phyloP scores from a whole-genome alignment of 1,139 yeast species.

The Magnusiomyces sp. region DNA sequence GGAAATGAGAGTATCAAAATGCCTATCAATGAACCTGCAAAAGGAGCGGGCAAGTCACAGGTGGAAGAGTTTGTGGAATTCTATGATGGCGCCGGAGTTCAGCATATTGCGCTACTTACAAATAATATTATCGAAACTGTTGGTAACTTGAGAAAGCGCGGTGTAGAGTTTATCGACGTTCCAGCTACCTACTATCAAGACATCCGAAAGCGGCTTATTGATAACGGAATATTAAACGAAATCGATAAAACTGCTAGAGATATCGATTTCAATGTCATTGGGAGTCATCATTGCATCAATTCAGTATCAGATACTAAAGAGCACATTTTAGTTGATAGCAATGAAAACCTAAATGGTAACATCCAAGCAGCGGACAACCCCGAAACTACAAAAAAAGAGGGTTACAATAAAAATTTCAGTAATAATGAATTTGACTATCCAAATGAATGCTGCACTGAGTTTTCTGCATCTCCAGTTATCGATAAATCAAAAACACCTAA shows the following conservation, averaged over 20 bases:
- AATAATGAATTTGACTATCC: not conserved
- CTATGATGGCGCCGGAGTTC: conserved; percentile 74
- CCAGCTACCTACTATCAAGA: conserved; percentile 48
- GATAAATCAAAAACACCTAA: no score
- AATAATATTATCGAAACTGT: conserved; percentile 52
- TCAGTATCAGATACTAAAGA: no score
- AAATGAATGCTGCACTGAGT: not conserved
- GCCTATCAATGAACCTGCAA: conserved; percentile 81
- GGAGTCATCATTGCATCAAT: no score
- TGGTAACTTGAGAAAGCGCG: conserved; percentile 44
- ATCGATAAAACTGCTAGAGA: no score
- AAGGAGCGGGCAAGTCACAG: conserved; percentile 57
- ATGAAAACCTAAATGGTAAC: no score
- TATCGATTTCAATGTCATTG: no score
- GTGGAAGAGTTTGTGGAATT: conserved; percentile 74
- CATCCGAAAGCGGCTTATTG: conserved; percentile 34
- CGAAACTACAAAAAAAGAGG: no score
- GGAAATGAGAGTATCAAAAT: conserved; percentile 54
- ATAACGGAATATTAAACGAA: not conserved
- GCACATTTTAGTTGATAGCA: no score
- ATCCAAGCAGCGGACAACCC: no score
- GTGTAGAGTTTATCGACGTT: conserved; percentile 60
- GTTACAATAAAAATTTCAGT: no score
- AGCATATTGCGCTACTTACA: conserved; percentile 67
- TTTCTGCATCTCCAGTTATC: conserved; percentile 23